Evolutionary conservation across 2,329 filamentous ascomycete species (phyloP).

Genomic region (Fusarium floridanum): DNA sequence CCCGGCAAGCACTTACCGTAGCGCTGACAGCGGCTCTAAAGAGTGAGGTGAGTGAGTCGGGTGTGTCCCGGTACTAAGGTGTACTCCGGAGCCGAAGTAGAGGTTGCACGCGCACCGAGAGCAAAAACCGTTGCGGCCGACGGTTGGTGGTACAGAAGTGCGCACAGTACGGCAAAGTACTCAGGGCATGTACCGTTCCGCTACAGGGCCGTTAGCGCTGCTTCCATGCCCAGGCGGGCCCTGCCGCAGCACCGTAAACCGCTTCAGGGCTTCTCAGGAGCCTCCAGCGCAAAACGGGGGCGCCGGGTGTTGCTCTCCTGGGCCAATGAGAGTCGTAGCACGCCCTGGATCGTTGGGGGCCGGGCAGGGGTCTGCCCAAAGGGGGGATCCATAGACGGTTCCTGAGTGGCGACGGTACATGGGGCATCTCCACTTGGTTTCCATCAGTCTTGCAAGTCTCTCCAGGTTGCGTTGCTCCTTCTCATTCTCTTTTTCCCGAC

Average conservation of each 20-base stretch:
- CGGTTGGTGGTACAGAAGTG: neutral
- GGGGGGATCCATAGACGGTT: conserved; percentile 22
- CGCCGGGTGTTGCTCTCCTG: conserved; percentile 8
- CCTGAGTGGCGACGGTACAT: conserved; percentile 41
- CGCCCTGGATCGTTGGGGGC: conserved; percentile 21
- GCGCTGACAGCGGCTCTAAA: conserved; percentile 26
- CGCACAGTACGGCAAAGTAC: neutral
- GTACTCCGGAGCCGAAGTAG: conserved; percentile 1
- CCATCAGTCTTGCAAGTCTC: conserved; percentile 4
- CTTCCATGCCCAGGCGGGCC: conserved; percentile 39
- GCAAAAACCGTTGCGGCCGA: neutral
- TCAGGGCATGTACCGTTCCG: neutral
- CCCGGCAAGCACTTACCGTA: conserved; percentile 8
- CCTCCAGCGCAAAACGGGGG: conserved; percentile 22
- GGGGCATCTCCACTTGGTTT: conserved; percentile 29
- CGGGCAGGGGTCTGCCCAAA: conserved; percentile 3
- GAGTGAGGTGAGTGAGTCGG: neutral
- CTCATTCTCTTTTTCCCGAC: conserved; percentile 25
- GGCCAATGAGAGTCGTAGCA: conserved; percentile 21
- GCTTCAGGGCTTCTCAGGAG: conserved; percentile 18
- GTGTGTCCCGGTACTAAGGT: neutral
- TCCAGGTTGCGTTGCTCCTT: conserved; percentile 1
- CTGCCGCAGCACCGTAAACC: conserved; percentile 39
- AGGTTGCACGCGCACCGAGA: neutral
- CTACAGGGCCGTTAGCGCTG: conserved; percentile 11